Percentiles rank a stretch among this genome's conserved stretches.
Conservation (phyloP, 2,329 filamentous ascomycete genomes). For the Beauveria brongniartii region DNA sequence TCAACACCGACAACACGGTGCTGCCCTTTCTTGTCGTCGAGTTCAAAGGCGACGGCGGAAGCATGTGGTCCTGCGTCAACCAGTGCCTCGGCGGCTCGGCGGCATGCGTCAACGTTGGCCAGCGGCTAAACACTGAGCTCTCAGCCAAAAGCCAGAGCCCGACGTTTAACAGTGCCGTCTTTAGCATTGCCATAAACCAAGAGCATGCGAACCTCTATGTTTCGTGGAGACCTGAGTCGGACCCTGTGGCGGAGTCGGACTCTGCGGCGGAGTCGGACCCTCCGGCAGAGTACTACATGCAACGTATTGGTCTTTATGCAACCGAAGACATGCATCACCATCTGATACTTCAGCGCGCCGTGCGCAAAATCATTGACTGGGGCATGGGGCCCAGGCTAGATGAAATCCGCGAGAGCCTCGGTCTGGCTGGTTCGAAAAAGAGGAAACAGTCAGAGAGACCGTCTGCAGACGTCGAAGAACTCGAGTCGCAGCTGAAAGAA, state of each 20-base stretch:
- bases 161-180: background rate
- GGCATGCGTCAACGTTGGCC: slow-evolving; percentile 24
- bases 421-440: no score
- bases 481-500: no score
- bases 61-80: slow-evolving; percentile 28
- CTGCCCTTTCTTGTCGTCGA: slow-evolving; percentile 15
- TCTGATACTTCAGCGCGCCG: background rate
- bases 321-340: background rate
- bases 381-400: background rate
- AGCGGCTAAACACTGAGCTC: background rate
- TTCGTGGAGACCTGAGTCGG: background rate
- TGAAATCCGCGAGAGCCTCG: no score
- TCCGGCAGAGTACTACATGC: no score
- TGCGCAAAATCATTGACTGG: background rate
- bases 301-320: no score
- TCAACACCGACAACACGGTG: background rate
- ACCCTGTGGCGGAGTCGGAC: no score
- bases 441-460: no score
- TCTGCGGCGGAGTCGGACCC: no score
- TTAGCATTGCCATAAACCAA: background rate
- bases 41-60: slow-evolving; percentile 21
- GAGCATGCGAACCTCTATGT: background rate
- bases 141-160: fast-evolving
- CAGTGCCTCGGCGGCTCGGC: slow-evolving; percentile 25
- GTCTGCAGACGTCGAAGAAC: no score